Conservation (phyloP, 306 rosid species). For the Astragalus glycyphyllos region DNA sequence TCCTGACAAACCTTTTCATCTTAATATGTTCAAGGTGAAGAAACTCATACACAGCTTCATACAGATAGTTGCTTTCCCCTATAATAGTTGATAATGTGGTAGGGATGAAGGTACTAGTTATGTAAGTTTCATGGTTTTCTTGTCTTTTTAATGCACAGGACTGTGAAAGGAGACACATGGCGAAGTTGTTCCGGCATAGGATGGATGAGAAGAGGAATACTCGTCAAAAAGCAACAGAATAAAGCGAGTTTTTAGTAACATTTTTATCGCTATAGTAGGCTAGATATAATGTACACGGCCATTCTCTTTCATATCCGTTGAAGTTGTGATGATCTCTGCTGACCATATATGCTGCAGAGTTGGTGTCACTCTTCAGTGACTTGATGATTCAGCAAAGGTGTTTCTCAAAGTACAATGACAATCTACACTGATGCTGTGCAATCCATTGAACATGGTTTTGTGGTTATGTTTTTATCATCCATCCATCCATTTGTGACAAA, state of each 20-base stretch:
- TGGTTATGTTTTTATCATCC: constrained; percentile 44
- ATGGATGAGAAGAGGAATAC: constrained; percentile 62
- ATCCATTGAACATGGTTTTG: constrained; percentile 44
- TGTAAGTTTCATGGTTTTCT: constrained; percentile 32
- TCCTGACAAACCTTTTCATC: constrained; percentile 79
- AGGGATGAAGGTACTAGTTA: constrained; percentile 4
- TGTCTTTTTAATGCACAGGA: constrained; percentile 58
- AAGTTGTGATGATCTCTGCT: constrained; percentile 45
- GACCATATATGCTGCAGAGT: constrained; percentile 44
- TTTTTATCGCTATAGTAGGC: constrained; percentile 30
- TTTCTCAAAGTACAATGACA: constrained; percentile 39
- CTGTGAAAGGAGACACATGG: constrained; percentile 91
- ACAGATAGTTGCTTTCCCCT: constrained; percentile 26
- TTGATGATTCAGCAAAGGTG: constrained; percentile 38
- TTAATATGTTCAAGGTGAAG: constrained; percentile 93
- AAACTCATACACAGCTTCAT: constrained; percentile 34
- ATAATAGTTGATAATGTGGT: not conserved
- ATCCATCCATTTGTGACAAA: constrained; percentile 45
- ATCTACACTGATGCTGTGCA: constrained; percentile 35
- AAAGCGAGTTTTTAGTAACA: constrained; percentile 38
- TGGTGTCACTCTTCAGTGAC: constrained; percentile 39
- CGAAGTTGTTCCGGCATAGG: constrained; percentile 92
- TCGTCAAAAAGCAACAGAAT: constrained; percentile 43
- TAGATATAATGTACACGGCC: constrained; percentile 39
- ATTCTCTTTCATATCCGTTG: constrained; percentile 41